Evolutionary conservation across 1,139 yeast genomes (phyloP).

Genomic region (Hemisphaericaspora subhashii): DNA sequence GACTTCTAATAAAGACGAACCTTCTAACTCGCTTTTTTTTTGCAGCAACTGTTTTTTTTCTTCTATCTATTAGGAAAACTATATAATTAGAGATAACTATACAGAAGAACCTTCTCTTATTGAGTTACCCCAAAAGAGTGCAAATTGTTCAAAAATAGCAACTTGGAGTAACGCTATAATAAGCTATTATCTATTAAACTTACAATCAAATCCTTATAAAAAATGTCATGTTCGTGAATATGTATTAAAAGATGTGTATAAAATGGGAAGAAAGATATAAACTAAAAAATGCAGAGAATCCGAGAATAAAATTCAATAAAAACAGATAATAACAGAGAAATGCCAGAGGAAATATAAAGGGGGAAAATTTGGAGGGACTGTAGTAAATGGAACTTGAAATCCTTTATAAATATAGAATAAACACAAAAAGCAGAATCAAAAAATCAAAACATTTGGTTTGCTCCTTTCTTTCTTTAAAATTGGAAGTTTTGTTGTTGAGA

Average conservation of each 20-base stretch:
- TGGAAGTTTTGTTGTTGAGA: slow-evolving; percentile 50
- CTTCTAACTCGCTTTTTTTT: neutral
- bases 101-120: too few species aligned
- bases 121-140: too few species aligned
- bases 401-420: neutral
- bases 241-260: neutral
- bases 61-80: too few species aligned
- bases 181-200: too few species aligned
- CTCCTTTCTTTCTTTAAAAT: slow-evolving; percentile 31
- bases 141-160: too few species aligned
- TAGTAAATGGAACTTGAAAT: neutral
- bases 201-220: too few species aligned
- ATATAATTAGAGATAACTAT: too few species aligned
- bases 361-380: too few species aligned
- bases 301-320: too few species aligned
- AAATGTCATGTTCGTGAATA: neutral
- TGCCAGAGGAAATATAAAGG: slow-evolving; percentile 2
- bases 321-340: neutral
- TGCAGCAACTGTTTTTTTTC: neutral
- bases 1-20: neutral
- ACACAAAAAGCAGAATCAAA: neutral
- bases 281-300: slow-evolving; percentile 3
- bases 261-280: neutral
- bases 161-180: too few species aligned
- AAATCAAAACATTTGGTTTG: too few species aligned